A percentile compares a stretch with the other conserved stretches of the same genome.
phyloP scores from a whole-genome alignment of 768 basidiomycete species.

The Ephemerocybe angulata region DNA sequence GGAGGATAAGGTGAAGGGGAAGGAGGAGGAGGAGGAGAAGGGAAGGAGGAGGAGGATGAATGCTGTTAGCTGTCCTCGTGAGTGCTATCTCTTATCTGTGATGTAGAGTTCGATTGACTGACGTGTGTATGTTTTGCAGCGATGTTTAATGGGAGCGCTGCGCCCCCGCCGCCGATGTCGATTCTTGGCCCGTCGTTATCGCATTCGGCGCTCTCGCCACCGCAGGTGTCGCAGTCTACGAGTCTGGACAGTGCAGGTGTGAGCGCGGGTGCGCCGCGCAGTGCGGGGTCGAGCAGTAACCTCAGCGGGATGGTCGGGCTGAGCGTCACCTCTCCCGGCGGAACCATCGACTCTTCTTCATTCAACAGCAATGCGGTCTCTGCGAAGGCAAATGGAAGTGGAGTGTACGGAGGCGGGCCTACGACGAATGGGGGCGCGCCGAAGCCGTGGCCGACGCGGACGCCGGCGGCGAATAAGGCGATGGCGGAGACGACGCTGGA shows the following conservation, averaged over 20 bases:
- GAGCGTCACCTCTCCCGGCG: too few relatives aligned
- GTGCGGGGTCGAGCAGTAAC: too few relatives aligned
- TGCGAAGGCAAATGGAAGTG: background rate
- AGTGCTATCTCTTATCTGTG: too few relatives aligned
- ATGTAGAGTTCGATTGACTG: background rate
- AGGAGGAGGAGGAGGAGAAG: too few relatives aligned
- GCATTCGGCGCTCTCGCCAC: slow-evolving; percentile 1
- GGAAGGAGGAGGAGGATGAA: too few relatives aligned
- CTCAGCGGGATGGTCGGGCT: too few relatives aligned
- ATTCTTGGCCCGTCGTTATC: background rate
- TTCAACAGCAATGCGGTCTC: background rate
- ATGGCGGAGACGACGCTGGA: slow-evolving; percentile 31
- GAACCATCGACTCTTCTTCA: too few relatives aligned
- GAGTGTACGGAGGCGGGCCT: background rate
- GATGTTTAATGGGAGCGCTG: background rate
- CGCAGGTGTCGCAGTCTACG: slow-evolving; percentile 1
- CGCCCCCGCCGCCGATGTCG: slow-evolving; percentile 2
- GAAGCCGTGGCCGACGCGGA: background rate
- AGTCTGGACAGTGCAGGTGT: too few relatives aligned
- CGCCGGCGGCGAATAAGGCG: slow-evolving; percentile 7
- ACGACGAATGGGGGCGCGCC: background rate
- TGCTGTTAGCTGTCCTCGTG: slow-evolving; percentile 6
- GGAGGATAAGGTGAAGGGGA: background rate
- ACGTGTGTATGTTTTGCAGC: background rate
- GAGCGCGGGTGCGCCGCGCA: too few relatives aligned